Evolutionary conservation across 164 flowering plant species (phyloP), one percentile per base, ranked within the genome.

Genomic region (Tinospora cordifolia): DNA sequence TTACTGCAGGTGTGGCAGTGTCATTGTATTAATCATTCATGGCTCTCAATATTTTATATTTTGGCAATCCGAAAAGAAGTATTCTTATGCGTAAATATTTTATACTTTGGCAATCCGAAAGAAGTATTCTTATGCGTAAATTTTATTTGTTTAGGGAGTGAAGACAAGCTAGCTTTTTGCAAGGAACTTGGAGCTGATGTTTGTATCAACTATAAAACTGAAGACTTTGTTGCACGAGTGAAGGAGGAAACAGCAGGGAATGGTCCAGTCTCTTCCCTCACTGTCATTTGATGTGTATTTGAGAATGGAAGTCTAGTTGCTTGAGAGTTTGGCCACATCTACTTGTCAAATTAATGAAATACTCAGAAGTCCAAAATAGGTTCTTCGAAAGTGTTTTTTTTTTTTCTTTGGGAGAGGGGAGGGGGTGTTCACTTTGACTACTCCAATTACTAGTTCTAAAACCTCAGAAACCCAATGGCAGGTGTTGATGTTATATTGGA

Each of bases 401-500:
- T 70, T 21, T 70, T 21, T 12, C 44, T 68, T 74, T n/a, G n/a
- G n/a, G n/a, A n/a, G n/a, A n/a, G n/a, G n/a, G n/a, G n/a, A n/a
- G n/a, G n/a, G n/a, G n/a, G n/a, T n/a, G n/a, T n/a, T n/a, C n/a
- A n/a, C n/a, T 24, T 24, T 40, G 17, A 60, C 54, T 46, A 54
- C 25, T 21, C 24, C n/a, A 54, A 19, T 19, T 19, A 17, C 60
- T 54, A 19, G 60, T n/a, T 54, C 60, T 54, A 21, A 65, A 66
- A 30, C 41, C 46, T 47, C 57, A 34, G 57, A 63, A 70, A 66
- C 67, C 59, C 44, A 38, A 71, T 68, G 65, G 59, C 83, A 91
- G 97, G 94, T 65, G 95, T 92, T 72, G 93, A 94, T 82, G 95
- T 94, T 44, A 92, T 94, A 79, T 81, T 94, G 71, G 98, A 94